These are phyloP conservation scores for Orbilia oligospora DNA, from an alignment of 2,329 filamentous ascomycete genomes.

Conservation along the genomic window DNA sequence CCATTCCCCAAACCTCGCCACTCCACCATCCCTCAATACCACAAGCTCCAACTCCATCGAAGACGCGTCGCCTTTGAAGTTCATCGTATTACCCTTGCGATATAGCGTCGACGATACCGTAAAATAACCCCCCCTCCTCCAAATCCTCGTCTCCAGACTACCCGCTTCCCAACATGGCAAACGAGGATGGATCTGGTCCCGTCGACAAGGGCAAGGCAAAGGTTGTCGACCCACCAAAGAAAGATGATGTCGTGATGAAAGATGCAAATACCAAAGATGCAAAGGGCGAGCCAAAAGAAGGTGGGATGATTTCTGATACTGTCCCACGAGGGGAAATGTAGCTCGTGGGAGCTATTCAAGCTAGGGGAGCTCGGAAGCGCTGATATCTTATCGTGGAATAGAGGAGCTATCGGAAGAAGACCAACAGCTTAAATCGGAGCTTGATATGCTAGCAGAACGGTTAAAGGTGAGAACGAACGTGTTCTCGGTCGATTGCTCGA, in stretches of 20 bases:
- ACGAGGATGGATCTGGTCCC: conserved; percentile 87
- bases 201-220: conserved; percentile 98
- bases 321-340: conserved; percentile 66
- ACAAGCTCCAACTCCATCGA: conserved; percentile 47
- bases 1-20: conserved; percentile 45
- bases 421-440: conserved; percentile 96
- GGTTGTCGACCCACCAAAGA: conserved; percentile 79
- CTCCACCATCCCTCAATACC: conserved; percentile 29
- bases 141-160: conserved; percentile 64
- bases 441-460: conserved; percentile 97
- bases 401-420: conserved; percentile 98
- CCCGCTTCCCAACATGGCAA: conserved; percentile 78
- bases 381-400: conserved; percentile 66
- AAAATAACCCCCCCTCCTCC: conserved; percentile 56
- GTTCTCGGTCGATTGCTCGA: conserved; percentile 42
- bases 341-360: conserved; percentile 65
- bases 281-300: conserved; percentile 77
- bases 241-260: conserved; percentile 74
- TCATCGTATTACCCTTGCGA: conserved; percentile 29
- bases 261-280: conserved; percentile 75
- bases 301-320: conserved; percentile 70
- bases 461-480: conserved; percentile 73
- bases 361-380: conserved; percentile 62
- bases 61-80: conserved; percentile 54
- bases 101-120: conserved; percentile 45